A percentile compares a stretch with the other conserved stretches of the same genome.
phyloP scores from a whole-genome alignment of 441 rosid species.

The Mallotus japonicus region DNA sequence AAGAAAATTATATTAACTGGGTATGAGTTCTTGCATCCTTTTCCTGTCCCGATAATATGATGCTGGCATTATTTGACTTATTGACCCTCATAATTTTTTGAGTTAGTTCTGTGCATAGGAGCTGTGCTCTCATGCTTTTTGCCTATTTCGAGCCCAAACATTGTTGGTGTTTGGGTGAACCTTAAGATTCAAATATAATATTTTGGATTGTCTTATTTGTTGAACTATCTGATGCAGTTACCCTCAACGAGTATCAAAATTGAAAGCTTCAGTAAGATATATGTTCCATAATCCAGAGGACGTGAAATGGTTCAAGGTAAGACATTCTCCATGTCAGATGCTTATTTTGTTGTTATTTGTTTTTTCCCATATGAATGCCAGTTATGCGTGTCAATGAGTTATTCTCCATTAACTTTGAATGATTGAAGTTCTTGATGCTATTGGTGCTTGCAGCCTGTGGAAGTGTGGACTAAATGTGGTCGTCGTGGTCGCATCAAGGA shows the following conservation, averaged over 20 bases:
- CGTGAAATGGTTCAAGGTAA: constrained; percentile 96
- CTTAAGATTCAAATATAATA: constrained; percentile 3
- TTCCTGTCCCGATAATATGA: background rate
- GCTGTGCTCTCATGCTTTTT: too few species aligned
- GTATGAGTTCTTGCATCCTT: constrained; percentile 35
- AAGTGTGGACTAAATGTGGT: constrained; percentile 84
- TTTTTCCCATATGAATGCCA: background rate
- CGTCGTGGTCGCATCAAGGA: constrained; percentile 90
- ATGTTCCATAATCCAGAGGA: constrained; percentile 95
- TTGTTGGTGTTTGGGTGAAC: too few species aligned
- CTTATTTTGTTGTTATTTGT: background rate
- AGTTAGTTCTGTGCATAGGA: too few species aligned
- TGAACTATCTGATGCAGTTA: constrained; percentile 51
- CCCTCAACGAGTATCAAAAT: constrained; percentile 90
- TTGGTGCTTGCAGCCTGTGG: constrained; percentile 68
- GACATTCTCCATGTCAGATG: constrained; percentile 8
- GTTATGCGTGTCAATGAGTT: background rate
- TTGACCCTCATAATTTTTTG: background rate
- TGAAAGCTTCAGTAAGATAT: constrained; percentile 76
- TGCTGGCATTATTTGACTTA: background rate
- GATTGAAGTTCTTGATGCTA: constrained; percentile 18
- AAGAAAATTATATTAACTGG: constrained; percentile 94
- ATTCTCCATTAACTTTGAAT: background rate
- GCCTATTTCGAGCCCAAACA: too few species aligned
- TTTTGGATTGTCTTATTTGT: constrained; percentile 13